phyloP scores from a whole-genome alignment of 2,329 filamentous ascomycete genomes.

The Chaetomium strumarium region DNA sequence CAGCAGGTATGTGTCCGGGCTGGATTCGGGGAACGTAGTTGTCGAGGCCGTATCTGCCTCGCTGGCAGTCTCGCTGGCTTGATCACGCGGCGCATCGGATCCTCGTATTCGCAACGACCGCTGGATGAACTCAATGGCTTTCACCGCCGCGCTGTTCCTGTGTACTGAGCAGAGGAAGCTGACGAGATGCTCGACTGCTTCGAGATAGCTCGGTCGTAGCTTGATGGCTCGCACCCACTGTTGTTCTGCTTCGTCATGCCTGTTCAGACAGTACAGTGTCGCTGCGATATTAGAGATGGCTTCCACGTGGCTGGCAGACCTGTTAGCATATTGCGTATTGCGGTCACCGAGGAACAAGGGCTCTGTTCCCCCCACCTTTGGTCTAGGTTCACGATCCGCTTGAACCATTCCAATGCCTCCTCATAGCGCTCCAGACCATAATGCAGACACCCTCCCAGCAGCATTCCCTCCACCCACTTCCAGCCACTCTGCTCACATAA shows the following conservation, averaged over 20 bases:
- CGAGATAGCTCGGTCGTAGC: conserved; percentile 79
- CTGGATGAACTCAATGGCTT: conserved; percentile 82
- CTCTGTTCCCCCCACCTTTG: conserved; percentile 40
- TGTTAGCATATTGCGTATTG: conserved; percentile 13
- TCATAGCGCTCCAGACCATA: conserved; percentile 84
- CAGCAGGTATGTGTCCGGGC: conserved; percentile 21
- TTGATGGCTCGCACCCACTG: conserved; percentile 83
- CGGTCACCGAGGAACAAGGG: neutral
- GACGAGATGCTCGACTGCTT: conserved; percentile 91
- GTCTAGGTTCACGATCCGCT: conserved; percentile 53
- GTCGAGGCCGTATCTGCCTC: conserved; percentile 19
- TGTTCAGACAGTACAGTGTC: conserved; percentile 75
- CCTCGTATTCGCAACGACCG: conserved; percentile 52
- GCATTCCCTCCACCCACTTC: conserved; percentile 89
- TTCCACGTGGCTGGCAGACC: conserved; percentile 69
- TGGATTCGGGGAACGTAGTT: conserved; percentile 16
- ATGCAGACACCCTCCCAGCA: conserved; percentile 83
- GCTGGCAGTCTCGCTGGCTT: conserved; percentile 25
- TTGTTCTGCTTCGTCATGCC: conserved; percentile 75
- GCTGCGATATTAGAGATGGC: conserved; percentile 91
- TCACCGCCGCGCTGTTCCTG: conserved; percentile 75
- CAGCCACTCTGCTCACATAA: conserved; percentile 75
- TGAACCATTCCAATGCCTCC: conserved; percentile 70
- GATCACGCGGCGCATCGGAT: conserved; percentile 16
- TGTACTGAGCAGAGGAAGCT: conserved; percentile 78